Evolutionary conservation across 2,329 filamentous ascomycete species (phyloP).

Genomic region (Biscogniauxia sp.): DNA sequence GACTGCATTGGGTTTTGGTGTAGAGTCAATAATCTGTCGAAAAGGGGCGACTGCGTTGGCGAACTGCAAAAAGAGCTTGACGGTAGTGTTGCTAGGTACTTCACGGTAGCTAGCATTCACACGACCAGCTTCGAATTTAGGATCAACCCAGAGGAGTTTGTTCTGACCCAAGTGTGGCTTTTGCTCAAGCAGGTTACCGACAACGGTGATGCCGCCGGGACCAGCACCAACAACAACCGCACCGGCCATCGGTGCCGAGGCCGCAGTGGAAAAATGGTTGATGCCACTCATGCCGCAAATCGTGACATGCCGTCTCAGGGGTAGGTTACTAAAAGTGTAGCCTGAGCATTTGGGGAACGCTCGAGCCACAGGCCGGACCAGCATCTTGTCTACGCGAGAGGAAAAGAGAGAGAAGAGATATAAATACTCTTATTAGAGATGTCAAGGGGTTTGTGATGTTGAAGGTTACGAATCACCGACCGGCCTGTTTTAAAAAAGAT

Average conservation of each 20-base stretch:
- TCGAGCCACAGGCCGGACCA: not conserved
- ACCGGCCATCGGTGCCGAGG: slow-evolving; percentile 9
- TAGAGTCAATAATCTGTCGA: slow-evolving; percentile 45
- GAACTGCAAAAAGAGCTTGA: slow-evolving; percentile 56
- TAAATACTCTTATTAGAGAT: too few species aligned
- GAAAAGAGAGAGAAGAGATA: not conserved
- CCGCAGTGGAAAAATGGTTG: slow-evolving; percentile 37
- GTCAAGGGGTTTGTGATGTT: too few species aligned
- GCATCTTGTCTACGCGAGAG: not conserved
- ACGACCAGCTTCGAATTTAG: slow-evolving; percentile 51
- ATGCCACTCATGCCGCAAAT: slow-evolving; percentile 4
- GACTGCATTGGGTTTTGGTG: slow-evolving; percentile 52
- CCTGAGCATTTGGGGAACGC: slow-evolving; percentile 7
- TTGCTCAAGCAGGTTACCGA: slow-evolving; percentile 60
- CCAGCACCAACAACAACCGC: slow-evolving; percentile 60
- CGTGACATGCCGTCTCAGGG: not conserved
- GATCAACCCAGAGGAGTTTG: slow-evolving; percentile 59
- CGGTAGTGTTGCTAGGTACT: slow-evolving; percentile 62
- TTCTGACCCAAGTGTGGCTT: slow-evolving; percentile 30
- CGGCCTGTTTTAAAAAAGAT: not conserved
- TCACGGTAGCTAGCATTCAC: slow-evolving; percentile 56
- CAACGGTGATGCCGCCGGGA: slow-evolving; percentile 56
- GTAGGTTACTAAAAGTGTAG: not conserved
- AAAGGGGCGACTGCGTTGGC: slow-evolving; percentile 53
- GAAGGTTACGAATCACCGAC: not conserved